Evolutionary conservation across 1,284 basidiomycete species (phyloP), one percentile per base, ranked within the genome.

Genomic region (Fistulina hepatica): DNA sequence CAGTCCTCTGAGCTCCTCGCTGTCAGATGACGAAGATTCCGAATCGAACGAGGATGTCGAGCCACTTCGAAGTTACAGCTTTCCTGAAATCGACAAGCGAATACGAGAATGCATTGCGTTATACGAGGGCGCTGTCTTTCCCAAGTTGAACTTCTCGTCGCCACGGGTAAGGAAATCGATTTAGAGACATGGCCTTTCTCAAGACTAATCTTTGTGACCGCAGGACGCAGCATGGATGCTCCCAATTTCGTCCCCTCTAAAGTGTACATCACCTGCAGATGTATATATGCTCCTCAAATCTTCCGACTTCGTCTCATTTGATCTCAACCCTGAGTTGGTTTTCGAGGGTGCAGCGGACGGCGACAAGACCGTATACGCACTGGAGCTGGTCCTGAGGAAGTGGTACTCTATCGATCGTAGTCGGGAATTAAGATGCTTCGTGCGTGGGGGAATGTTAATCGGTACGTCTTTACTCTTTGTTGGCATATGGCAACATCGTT

Each of bases 221-320:
- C 46, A 93, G 86, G 93, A 97, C 53, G 89, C 92, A 10, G 74
- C 83, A 2, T 97, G 92, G 85, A 78, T 98, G 44, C 67, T 95
- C 2, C 83, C 90, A 2, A 70, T 84, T n/a, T 81, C 81, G 5
- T 78, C 83, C 1, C 89, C 85, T 0, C 63, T 97, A 26, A 83
- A 83, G 59, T 97, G 93, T 57, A 80, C 76, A 6, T 75, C 77
- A 2, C 90, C 92, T 0, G 76, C 82, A 4, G 94, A 98, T 49
- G 79, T 97, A 19, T 97, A 97, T 57, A 69, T 97, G 32, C 63
- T 95, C 0, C 71, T 98, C 46, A 98, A 98, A 59, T 88, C 86
- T 2, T 91, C 86, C 33, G 89, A 97, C 55, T 95, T 95, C 49
- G 67, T 91, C 32, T 69, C 74, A 6, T 85, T 94, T 47, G 93